Evolutionary conservation across 179 eudicot genomes (phyloP).

Genomic region (Amaranthus tricolor): DNA sequence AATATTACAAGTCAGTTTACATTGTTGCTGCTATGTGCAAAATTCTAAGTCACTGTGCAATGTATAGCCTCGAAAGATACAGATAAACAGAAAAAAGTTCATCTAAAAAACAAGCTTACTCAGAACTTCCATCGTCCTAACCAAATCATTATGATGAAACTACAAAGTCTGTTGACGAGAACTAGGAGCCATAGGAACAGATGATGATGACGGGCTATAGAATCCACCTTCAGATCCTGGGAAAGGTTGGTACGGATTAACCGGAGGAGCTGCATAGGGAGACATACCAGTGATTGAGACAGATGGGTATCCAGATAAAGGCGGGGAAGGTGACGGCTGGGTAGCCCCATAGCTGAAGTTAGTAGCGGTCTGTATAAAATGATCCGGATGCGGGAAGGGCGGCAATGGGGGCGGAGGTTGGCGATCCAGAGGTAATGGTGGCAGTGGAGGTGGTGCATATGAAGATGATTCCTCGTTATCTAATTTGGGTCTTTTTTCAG

Average conservation of each 20-base stretch:
- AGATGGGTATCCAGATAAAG: constrained; percentile 35
- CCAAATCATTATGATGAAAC: constrained; percentile 9
- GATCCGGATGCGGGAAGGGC: constrained; percentile 51
- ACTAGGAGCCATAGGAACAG: constrained; percentile 66
- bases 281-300: constrained; percentile 35
- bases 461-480: constrained; percentile 40
- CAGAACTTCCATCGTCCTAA: neutral
- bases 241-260: constrained; percentile 45
- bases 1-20: constrained; percentile 27
- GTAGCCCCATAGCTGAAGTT: constrained; percentile 44
- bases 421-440: constrained; percentile 18
- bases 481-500: constrained; percentile 66
- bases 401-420: constrained; percentile 45
- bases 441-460: constrained; percentile 27
- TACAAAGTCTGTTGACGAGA: constrained; percentile 48
- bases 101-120: constrained; percentile 17
- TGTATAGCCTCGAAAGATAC: constrained; percentile 25
- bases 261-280: constrained; percentile 36
- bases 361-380: constrained; percentile 53
- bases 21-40: constrained; percentile 32
- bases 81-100: constrained; percentile 8
- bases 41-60: constrained; percentile 21
- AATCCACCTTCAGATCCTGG: constrained; percentile 57
- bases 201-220: constrained; percentile 48
- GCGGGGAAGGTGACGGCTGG: constrained; percentile 42